A percentile compares a stretch with the other conserved stretches of the same genome.
Evolutionary conservation across 2,329 filamentous ascomycete species (phyloP).

Genomic region (Epichloe gansuensis): DNA sequence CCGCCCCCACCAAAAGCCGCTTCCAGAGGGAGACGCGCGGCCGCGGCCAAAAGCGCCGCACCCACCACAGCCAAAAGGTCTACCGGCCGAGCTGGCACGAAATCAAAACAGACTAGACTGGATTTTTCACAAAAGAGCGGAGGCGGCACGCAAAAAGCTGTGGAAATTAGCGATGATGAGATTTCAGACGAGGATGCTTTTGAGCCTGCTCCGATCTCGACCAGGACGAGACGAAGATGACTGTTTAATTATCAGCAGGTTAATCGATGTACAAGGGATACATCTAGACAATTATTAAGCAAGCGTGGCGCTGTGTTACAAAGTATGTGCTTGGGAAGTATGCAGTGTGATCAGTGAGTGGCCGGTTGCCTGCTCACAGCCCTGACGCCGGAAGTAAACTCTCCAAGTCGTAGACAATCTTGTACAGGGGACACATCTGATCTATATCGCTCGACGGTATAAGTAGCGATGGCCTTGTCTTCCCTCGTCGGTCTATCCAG

Average conservation of each 20-base stretch:
- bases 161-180: conserved; percentile 53
- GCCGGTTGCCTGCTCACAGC: not conserved
- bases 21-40: conserved; percentile 12
- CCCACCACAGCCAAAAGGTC: conserved; percentile 15
- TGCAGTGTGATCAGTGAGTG: too few relatives aligned
- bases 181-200: conserved; percentile 51
- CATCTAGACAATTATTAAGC: too few relatives aligned
- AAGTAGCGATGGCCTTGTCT: not conserved
- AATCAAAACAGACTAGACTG: conserved; percentile 21
- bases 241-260: not conserved
- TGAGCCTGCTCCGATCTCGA: conserved; percentile 33
- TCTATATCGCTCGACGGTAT: not conserved
- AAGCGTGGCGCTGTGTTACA: too few relatives aligned
- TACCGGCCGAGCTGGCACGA: conserved; percentile 9
- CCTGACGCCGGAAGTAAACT: not conserved
- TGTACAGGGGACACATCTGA: not conserved
- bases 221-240: conserved; percentile 20
- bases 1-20: conserved; percentile 26
- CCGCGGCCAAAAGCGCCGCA: conserved; percentile 8
- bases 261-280: too few relatives aligned
- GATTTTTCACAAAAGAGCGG: conserved; percentile 27
- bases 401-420: not conserved
- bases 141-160: conserved; percentile 30
- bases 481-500: not conserved
- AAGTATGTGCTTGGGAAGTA: too few relatives aligned